Percentiles rank a stretch among this genome's conserved stretches.
Conservation (phyloP, 1,284 basidiomycete genomes). For the Ceratobasidium papillatum region DNA sequence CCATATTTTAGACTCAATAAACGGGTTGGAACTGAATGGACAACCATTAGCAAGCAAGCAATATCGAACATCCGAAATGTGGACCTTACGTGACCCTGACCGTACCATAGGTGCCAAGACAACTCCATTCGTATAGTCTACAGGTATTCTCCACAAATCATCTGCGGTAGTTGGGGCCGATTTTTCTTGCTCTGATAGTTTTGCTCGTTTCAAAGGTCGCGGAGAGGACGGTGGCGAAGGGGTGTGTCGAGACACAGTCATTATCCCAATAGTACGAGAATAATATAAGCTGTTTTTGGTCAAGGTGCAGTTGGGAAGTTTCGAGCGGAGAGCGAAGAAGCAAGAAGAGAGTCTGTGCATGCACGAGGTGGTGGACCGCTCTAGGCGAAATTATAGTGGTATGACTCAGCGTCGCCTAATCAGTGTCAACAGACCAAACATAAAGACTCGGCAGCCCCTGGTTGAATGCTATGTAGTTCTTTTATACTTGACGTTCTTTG, state of each 20-base stretch:
- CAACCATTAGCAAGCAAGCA: constrained; percentile 19
- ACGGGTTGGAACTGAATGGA: constrained; percentile 74
- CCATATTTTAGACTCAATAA: constrained; percentile 92
- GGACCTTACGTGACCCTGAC: constrained; percentile 76
- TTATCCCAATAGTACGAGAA: background rate
- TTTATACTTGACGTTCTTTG: no score
- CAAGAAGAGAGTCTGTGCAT: background rate
- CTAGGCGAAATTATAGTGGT: background rate
- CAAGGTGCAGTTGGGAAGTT: background rate
- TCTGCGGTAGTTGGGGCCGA: background rate
- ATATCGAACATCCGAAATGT: constrained; percentile 26
- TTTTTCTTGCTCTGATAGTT: background rate
- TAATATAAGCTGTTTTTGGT: background rate
- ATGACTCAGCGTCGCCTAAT: background rate
- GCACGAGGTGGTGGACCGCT: background rate
- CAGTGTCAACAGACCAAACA: background rate
- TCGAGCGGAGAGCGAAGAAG: background rate
- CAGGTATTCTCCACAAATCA: constrained; percentile 32
- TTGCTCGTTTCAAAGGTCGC: constrained; percentile 21
- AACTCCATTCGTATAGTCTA: constrained; percentile 72
- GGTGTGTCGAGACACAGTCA: constrained; percentile 9
- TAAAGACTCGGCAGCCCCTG: background rate
- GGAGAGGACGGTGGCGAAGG: constrained; percentile 21
- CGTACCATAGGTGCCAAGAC: constrained; percentile 96
- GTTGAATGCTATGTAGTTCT: no score